phyloP scores from a whole-genome alignment of 768 basidiomycete species.

The Naganishia kalamii region DNA sequence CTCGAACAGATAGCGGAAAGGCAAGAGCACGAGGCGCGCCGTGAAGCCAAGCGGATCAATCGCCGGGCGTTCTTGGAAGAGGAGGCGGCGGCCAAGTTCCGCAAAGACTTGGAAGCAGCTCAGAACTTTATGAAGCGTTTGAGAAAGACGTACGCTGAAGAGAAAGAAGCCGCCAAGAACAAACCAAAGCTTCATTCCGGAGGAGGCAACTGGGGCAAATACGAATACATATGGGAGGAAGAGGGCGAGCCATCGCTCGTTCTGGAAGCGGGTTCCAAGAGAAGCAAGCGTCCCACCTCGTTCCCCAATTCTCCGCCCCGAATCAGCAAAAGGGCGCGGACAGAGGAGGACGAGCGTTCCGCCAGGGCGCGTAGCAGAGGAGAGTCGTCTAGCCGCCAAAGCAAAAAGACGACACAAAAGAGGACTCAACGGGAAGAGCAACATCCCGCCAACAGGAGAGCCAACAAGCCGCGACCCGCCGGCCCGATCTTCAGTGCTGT shows the following conservation, averaged over 20 bases:
- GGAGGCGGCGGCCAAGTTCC: neutral
- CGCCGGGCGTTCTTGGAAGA: neutral
- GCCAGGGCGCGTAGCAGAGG: neutral
- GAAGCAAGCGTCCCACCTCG: neutral
- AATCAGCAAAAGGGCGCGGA: neutral
- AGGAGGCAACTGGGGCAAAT: neutral
- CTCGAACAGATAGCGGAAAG: neutral
- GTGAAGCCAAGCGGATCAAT: neutral
- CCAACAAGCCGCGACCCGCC: neutral
- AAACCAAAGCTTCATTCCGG: neutral
- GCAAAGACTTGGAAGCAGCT: neutral
- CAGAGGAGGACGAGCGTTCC: neutral
- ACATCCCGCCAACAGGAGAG: neutral
- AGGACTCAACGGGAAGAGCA: neutral
- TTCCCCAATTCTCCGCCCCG: neutral
- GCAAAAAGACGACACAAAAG: neutral
- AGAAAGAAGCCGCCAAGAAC: neutral
- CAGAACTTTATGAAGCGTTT: neutral
- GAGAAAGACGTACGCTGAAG: neutral
- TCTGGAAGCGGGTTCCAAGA: neutral
- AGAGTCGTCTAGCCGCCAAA: neutral
- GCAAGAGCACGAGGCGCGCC: neutral
- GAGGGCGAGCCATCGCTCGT: neutral
- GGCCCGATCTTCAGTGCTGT: conserved; percentile 2
- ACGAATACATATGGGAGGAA: conserved; percentile 10